Evolutionary conservation across 2,329 filamentous ascomycete genomes (phyloP).

Genomic region (Nemania sp.): DNA sequence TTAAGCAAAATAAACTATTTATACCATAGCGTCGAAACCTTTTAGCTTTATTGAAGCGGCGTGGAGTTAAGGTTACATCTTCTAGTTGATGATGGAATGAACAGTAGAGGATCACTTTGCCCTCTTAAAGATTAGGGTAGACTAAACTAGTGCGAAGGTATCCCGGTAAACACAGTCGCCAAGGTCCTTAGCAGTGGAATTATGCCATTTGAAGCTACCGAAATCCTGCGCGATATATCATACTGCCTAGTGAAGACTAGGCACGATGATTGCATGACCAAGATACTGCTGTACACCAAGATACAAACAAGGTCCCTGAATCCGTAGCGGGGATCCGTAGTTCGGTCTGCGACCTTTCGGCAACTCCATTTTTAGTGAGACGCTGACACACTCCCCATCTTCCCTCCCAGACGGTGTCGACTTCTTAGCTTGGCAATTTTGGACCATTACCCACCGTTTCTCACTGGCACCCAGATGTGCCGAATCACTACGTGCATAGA

Average conservation of each 20-base stretch:
- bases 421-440: neutral
- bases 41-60: neutral
- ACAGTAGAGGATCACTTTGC: neutral
- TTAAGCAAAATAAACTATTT: neutral
- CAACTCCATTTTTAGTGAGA: conserved; percentile 5
- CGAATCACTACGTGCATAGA: neutral
- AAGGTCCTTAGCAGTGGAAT: conserved; percentile 1
- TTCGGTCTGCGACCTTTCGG: conserved; percentile 1
- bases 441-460: too few relatives aligned
- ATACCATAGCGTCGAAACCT: neutral
- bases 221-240: conserved; percentile 11
- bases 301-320: neutral
- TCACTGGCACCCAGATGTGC: conserved; percentile 1
- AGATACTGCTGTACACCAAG: neutral
- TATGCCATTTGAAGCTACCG: neutral
- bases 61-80: conserved; percentile 3
- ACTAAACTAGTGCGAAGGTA: neutral
- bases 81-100: neutral
- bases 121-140: neutral
- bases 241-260: conserved; percentile 9
- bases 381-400: conserved; percentile 10
- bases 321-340: too few relatives aligned
- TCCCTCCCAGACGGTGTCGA: conserved; percentile 4
- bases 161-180: neutral
- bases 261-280: conserved; percentile 18